A percentile compares a stretch with the other conserved stretches of the same genome.
These are phyloP conservation scores for Tolypocladium tropicale DNA, from an alignment of 2,329 filamentous ascomycete species.

Conservation along the genomic window DNA sequence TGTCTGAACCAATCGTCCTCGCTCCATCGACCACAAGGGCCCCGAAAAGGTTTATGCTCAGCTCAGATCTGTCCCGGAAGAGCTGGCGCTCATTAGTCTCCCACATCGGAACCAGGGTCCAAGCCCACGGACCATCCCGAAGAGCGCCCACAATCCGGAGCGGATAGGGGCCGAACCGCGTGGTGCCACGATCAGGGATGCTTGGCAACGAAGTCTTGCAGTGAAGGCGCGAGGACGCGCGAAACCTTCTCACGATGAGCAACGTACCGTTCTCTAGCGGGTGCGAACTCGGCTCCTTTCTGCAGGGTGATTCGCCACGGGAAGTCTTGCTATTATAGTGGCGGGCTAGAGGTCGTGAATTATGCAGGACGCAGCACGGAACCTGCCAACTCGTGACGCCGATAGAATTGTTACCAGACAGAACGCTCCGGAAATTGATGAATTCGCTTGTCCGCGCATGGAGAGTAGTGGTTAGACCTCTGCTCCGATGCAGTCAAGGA, in stretches of 20 bases:
- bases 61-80: background rate
- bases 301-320: background rate
- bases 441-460: no score
- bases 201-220: background rate
- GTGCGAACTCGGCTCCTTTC: background rate
- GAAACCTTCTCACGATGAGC: background rate
- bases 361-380: background rate
- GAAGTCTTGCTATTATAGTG: background rate
- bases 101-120: background rate
- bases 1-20: no score
- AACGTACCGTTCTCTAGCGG: background rate
- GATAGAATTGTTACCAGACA: background rate
- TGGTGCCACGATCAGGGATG: background rate
- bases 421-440: background rate
- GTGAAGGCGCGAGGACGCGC: background rate
- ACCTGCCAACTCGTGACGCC: no score
- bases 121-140: background rate
- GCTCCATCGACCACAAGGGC: no score
- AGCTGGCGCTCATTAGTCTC: background rate
- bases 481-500: background rate
- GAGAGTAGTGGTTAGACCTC: no score
- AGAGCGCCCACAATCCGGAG: background rate
- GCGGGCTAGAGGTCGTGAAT: no score
- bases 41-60: slow-evolving; percentile 10
- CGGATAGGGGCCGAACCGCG: background rate